A percentile compares a stretch with the other conserved stretches of the same genome.
Evolutionary conservation across 208 protist species (phyloP).

Genomic region (Trypanosoma vivax): DNA sequence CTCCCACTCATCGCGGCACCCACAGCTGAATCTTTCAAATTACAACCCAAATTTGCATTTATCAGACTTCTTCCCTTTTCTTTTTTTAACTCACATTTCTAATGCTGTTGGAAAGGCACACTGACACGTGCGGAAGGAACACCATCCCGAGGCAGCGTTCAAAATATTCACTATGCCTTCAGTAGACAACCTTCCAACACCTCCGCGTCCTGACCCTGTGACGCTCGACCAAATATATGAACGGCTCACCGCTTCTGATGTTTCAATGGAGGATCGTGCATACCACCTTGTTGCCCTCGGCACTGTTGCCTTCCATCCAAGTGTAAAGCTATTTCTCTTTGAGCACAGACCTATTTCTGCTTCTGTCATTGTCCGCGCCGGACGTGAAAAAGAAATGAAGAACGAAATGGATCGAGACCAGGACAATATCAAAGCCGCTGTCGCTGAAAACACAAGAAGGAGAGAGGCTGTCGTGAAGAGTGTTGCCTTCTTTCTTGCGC

Average conservation of each 20-base stretch:
- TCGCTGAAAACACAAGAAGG: constrained; percentile 19
- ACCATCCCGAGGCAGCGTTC: too few relatives aligned
- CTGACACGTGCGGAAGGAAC: too few relatives aligned
- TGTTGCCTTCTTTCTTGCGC: constrained; percentile 69
- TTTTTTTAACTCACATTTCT: too few relatives aligned
- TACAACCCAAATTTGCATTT: too few relatives aligned
- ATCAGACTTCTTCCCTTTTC: too few relatives aligned
- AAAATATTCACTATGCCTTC: constrained; percentile 5
- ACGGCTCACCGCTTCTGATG: constrained; percentile 32
- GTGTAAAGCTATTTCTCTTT: constrained; percentile 78
- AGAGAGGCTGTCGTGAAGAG: constrained; percentile 50
- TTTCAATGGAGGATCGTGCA: constrained; percentile 39
- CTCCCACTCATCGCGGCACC: too few relatives aligned
- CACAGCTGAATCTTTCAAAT: too few relatives aligned
- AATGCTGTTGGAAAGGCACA: too few relatives aligned
- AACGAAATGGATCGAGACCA: too few relatives aligned
- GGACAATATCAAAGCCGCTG: constrained; percentile 1
- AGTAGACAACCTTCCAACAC: constrained; percentile 21
- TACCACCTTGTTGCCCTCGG: constrained; percentile 76
- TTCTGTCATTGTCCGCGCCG: background rate
- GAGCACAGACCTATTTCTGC: constrained; percentile 25
- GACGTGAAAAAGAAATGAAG: background rate
- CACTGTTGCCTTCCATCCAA: constrained; percentile 73
- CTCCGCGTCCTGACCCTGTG: constrained; percentile 70
- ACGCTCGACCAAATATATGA: constrained; percentile 80